These are phyloP conservation scores for Pythium coloratum DNA, from an alignment of 352 stramenopile species.

Conservation along the genomic window DNA sequence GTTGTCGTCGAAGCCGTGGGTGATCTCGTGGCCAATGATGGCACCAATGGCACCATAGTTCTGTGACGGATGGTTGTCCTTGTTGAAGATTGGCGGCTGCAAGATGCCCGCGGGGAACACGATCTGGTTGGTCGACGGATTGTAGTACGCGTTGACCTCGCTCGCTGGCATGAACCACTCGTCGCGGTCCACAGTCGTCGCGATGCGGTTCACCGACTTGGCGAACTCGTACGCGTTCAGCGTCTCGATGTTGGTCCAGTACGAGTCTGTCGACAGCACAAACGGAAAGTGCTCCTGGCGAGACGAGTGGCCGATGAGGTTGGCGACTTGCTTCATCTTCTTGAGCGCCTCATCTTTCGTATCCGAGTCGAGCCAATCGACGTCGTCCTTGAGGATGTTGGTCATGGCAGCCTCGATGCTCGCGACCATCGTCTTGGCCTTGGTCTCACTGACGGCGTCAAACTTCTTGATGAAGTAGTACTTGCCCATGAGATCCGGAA, in stretches of 20 bases:
- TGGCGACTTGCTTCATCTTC: constrained; percentile 87
- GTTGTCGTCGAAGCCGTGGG: constrained; percentile 94
- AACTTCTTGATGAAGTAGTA: constrained; percentile 92
- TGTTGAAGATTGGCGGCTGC: constrained; percentile 93
- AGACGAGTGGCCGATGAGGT: constrained; percentile 65
- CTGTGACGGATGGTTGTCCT: constrained; percentile 73
- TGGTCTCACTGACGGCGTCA: constrained; percentile 72
- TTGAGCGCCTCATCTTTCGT: constrained; percentile 81
- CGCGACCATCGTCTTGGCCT: constrained; percentile 84
- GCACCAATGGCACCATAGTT: constrained; percentile 94
- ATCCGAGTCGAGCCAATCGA: constrained; percentile 88
- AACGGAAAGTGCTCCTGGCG: constrained; percentile 56
- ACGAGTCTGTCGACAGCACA: constrained; percentile 38
- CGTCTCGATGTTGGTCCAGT: constrained; percentile 51
- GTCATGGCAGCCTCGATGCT: constrained; percentile 81
- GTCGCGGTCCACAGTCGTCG: constrained; percentile 47
- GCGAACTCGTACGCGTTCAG: constrained; percentile 48
- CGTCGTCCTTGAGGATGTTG: constrained; percentile 59
- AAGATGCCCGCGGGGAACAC: constrained; percentile 96
- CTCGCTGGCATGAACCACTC: constrained; percentile 92
- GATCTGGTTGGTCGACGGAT: constrained; percentile 84
- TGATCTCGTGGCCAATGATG: constrained; percentile 96
- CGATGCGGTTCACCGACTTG: constrained; percentile 40
- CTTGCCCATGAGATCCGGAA: constrained; percentile 82
- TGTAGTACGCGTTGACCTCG: constrained; percentile 92